These are phyloP conservation scores for Salix purpurea DNA, from an alignment of 345 rosid species.

Conservation along the genomic window DNA sequence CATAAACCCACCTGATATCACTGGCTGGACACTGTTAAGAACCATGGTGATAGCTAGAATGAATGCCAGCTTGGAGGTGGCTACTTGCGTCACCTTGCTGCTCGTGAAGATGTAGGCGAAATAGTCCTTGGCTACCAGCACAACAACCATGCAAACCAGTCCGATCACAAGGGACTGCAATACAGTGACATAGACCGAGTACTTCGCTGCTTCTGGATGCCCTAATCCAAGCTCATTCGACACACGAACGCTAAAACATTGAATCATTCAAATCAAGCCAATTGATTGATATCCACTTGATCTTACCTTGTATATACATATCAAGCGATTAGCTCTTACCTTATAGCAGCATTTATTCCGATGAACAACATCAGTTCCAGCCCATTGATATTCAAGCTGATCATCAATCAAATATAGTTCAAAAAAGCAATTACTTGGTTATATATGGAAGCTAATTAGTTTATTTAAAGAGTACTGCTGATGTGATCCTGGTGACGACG, in stretches of 20 bases:
- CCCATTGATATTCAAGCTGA: slow-evolving; percentile 78
- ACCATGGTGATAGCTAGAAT: slow-evolving; percentile 77
- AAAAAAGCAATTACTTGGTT: too few relatives aligned
- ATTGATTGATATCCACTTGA: too few relatives aligned
- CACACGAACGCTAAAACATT: slow-evolving; percentile 52
- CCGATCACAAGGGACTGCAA: slow-evolving; percentile 58
- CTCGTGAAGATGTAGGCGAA: slow-evolving; percentile 60
- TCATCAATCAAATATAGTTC: background rate
- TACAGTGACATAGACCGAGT: slow-evolving; percentile 53
- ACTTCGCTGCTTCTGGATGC: slow-evolving; percentile 67
- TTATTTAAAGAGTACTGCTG: too few relatives aligned
- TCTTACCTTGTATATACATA: too few relatives aligned
- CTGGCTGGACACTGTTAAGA: slow-evolving; percentile 81
- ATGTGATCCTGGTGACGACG: background rate
- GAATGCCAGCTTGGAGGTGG: slow-evolving; percentile 57
- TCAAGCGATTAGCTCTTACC: slow-evolving; percentile 28
- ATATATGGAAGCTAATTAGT: too few relatives aligned
- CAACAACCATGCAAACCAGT: slow-evolving; percentile 47
- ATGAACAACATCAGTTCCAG: slow-evolving; percentile 75
- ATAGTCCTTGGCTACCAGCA: slow-evolving; percentile 48
- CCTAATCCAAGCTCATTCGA: slow-evolving; percentile 80
- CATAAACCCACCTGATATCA: slow-evolving; percentile 50
- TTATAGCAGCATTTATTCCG: slow-evolving; percentile 68
- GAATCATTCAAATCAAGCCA: too few relatives aligned
- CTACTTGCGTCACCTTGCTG: slow-evolving; percentile 42